Evolutionary conservation across 331 rosid genomes (phyloP).

Genomic region (Malus hybrid): DNA sequence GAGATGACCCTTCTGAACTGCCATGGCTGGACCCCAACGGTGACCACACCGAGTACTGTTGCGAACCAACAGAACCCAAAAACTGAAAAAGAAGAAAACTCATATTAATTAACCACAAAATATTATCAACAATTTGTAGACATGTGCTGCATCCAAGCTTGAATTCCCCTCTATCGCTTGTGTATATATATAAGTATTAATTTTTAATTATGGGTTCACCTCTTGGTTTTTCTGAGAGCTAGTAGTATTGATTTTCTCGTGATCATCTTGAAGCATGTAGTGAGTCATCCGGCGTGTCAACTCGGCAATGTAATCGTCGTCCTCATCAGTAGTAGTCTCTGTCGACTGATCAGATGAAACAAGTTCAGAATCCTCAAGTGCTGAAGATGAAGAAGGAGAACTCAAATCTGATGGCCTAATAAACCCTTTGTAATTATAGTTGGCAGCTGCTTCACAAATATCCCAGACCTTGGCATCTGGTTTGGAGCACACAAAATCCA

Average conservation of each 20-base stretch:
- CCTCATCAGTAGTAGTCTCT: conserved; percentile 6
- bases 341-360: background rate
- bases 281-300: conserved; percentile 44
- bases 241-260: background rate
- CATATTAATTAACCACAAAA: background rate
- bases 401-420: background rate
- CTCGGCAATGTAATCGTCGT: conserved; percentile 47
- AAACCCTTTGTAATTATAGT: background rate
- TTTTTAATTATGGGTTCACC: conserved; percentile 21
- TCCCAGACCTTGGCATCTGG: background rate
- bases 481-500: background rate
- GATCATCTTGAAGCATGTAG: conserved; percentile 39
- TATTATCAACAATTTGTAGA: background rate
- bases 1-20: conserved; percentile 45
- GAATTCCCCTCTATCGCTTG: too few species aligned
- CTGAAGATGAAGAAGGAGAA: background rate
- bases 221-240: conserved; percentile 18
- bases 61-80: conserved; percentile 40
- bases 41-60: conserved; percentile 31
- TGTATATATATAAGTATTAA: too few species aligned
- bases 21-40: conserved; percentile 39
- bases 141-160: too few species aligned
- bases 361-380: background rate
- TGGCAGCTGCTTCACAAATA: background rate
- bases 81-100: conserved; percentile 12